Evolutionary conservation across 2,329 filamentous ascomycete genomes (phyloP), one percentile per base, ranked within the genome.

Genomic region (Penicillium sp.): DNA sequence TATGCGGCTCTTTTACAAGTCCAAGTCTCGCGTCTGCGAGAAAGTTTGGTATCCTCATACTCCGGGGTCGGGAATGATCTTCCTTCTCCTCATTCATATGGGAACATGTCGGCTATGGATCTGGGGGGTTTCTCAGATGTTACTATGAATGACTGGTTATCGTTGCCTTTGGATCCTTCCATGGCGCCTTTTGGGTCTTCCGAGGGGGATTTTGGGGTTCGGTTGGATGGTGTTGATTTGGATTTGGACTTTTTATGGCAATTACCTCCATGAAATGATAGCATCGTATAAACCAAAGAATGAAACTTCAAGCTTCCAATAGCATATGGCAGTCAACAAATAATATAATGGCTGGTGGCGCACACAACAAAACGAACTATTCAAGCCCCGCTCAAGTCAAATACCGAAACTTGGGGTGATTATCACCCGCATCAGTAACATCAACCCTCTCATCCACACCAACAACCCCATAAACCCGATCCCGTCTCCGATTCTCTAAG

Each of bases 361-460:
- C 10, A 19, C 36, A 21, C 9, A 39, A 39, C 7, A 7, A 19
- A n/a, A 39, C n/a, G 38, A 39, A 39, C 38, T 21, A 39, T 19
- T 3, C 38, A 12, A 39, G 6, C 1, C n/a, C n/a, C 17, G 21
- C 6, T 44, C 58, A 68, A 44, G 58, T 61, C 54, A 65, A n/a
- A 53, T 68, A 68, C 6, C 67, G 57, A 55, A 69, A 68, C 1
- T 58, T 58, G 0, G 59, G 49, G 43, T 67, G 55, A 6, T 60
- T 52, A 52, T 68, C 67, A 8, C 66, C 67, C 13, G 58, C 63
- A 4, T 61, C 56, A 9, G 66, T 69, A 17, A 69, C 66, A 67
- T 69, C 66, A 29, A 68, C 59, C 3, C 56, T 57, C 6, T 60
- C 49, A 48, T 65, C 33, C 15, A 45, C 33, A 45, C 50, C 52